Evolutionary conservation across 1,139 yeast genomes (phyloP), one percentile per base, ranked within the genome.

Genomic region (Geotrichum reessii): DNA sequence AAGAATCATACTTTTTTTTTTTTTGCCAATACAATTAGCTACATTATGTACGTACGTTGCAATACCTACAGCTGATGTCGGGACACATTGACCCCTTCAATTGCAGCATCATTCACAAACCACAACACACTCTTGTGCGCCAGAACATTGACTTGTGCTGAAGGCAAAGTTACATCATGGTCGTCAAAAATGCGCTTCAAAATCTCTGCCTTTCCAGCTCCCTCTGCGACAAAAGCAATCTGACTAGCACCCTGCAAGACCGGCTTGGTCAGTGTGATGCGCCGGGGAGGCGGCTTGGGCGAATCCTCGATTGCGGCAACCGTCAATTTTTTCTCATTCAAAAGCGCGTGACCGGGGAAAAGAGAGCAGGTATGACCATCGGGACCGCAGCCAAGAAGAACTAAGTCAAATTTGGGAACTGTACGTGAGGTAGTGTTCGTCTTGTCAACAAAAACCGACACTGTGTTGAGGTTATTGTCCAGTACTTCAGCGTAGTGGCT

Each of bases 141-240:
- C 50, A 79, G 71, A 40, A 74, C 73, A 68, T 86, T 90, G 60
- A 91, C 95, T 65, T 85, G 75, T 61, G 84, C 86, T 58, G 90
- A 80, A 21, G 98, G 98, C 65, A 91, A 78, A 24, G 74, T 66
- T 17, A 37, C 44, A 37, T 59, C 58, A 22, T 48, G 54, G 64
- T 85, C 81, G 53, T 74, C 80, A 72, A 92, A 89, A 56, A 91
- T 85, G 63, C 86, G 80, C 67, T 81, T 81, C 72, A 92, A 76
- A 50, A 87, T 79, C 0, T 83, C 78, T n/a, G 90, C 88, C 74
- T 91, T 91, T 46, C 88, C 87, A 19, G 85, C 85, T 60, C 97
- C 97, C 71, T 89, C 93, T 19, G 96, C 96, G 53, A 90, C 93
- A 74, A 90, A 91, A 1, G 90, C 86, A 66, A 91, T 81, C 52